These are phyloP conservation scores for Tricholoma saponaceum DNA, from an alignment of 768 basidiomycete species.

Conservation along the genomic window DNA sequence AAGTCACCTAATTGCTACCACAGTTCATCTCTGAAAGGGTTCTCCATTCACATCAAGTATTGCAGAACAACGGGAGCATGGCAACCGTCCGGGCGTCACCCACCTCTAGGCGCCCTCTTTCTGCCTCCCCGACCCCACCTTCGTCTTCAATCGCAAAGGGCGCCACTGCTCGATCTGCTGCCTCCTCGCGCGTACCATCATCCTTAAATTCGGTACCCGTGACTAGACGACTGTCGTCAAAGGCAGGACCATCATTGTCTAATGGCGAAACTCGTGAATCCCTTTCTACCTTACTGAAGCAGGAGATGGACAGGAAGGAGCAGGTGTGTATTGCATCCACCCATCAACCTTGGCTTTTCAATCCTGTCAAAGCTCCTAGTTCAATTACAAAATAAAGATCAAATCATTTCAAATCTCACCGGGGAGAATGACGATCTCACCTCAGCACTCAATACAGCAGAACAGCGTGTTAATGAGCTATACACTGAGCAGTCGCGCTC, in stretches of 20 bases:
- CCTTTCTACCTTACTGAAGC: conserved; percentile 60
- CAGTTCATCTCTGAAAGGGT: not conserved
- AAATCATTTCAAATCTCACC: conserved; percentile 55
- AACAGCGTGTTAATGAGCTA: conserved; percentile 71
- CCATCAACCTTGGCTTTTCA: conserved; percentile 5
- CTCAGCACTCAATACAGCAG: conserved; percentile 63
- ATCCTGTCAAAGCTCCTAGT: conserved; percentile 55
- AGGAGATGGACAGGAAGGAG: conserved; percentile 80
- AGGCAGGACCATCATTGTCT: conserved; percentile 35
- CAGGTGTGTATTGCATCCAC: conserved; percentile 42
- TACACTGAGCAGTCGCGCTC: conserved; percentile 79
- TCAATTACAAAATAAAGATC: conserved; percentile 76
- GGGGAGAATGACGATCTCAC: conserved; percentile 62
- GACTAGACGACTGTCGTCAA: conserved; percentile 49
- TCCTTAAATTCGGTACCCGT: conserved; percentile 43
- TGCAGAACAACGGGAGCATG: conserved; percentile 18
- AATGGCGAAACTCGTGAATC: conserved; percentile 51
- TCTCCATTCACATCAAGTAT: not conserved
- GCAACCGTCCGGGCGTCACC: conserved; percentile 46
- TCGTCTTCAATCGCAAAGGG: conserved; percentile 45
- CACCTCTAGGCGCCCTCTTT: conserved; percentile 41
- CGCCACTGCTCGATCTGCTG: conserved; percentile 63
- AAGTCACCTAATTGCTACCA: not conserved
- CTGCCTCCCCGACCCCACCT: conserved; percentile 39
- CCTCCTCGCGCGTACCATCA: conserved; percentile 50